These are phyloP conservation scores for Diaporthe citri DNA, from an alignment of 2,329 filamentous ascomycete genomes.

Conservation along the genomic window DNA sequence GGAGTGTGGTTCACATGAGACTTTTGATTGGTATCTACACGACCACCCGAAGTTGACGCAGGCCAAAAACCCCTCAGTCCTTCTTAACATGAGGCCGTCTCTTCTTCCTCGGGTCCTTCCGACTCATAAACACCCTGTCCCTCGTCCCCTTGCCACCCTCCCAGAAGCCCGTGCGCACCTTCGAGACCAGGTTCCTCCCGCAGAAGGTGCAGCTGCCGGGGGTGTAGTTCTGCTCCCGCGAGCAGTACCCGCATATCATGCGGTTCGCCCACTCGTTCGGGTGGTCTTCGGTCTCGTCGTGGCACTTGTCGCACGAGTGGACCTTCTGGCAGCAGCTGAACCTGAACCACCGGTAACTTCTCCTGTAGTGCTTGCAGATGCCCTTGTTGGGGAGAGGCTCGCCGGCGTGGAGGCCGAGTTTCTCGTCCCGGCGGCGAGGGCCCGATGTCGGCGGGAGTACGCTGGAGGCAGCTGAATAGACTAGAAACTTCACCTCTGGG, in stretches of 20 bases:
- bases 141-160: constrained; percentile 88
- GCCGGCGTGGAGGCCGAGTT: constrained; percentile 68
- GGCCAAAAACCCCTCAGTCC: constrained; percentile 44
- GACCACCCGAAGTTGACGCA: accelerated
- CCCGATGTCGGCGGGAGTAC: constrained; percentile 48
- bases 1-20: neutral
- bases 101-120: constrained; percentile 82
- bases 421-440: constrained; percentile 62
- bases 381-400: constrained; percentile 67
- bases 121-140: constrained; percentile 77
- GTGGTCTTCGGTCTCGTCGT: constrained; percentile 79
- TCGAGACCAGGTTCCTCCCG: constrained; percentile 75
- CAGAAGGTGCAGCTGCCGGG: constrained; percentile 83
- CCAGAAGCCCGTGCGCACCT: constrained; percentile 80
- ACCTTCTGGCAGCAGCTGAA: constrained; percentile 73
- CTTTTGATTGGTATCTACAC: neutral
- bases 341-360: constrained; percentile 73
- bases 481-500: constrained; percentile 82
- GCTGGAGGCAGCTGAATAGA: constrained; percentile 70
- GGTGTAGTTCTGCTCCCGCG: constrained; percentile 83
- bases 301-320: constrained; percentile 78
- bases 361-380: constrained; percentile 69
- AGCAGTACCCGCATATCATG: constrained; percentile 87
- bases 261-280: constrained; percentile 84
- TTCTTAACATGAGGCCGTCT: constrained; percentile 67